Evolutionary conservation across 1,139 yeast species (phyloP), one percentile per base, ranked within the genome.

Genomic region (Candida sanyaensis): DNA sequence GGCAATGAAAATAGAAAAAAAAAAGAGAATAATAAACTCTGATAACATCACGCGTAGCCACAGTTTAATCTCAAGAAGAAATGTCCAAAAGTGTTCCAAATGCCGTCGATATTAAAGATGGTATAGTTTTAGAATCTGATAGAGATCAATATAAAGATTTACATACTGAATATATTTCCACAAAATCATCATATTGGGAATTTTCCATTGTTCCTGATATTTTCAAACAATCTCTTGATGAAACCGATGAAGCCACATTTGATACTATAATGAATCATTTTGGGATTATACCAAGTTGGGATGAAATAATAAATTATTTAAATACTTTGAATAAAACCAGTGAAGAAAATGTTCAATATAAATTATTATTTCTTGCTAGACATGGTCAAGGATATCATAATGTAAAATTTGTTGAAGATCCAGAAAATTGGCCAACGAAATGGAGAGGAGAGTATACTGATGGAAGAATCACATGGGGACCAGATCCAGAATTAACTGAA

Each of bases 301-400:
- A 60, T 1, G 70, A 71, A 11, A 64, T 83, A 21, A 50, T 65
- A 5, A 41, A 46, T 0, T 67, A 73, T 23, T 52, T 84, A 24
- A 52, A 61, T 1, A 48, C 61, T 9, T 65, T 83, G 56, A 81
- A 82, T 53, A 54, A 52, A 1, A 41, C 55, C 1, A 69, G 77
- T 8, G 33, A 30, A 21, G 55, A 55, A 1, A 70, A 78, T 49
- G 81, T 68, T 39, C 58, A 60, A 28, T 83, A 85, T 62, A 86
- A 86, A 60, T 61, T 86, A 42, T 55, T 86, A 13, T 78, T 82
- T 46, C 70, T 84, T 45, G 91, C 89, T 2, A 75, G 95, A 56
- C 95, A 88, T 56, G 95, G 95, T 7, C 88, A 87, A 63, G 95
- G 95, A 0, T 82, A 71, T 63, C 95, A 88, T 61, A 88, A 88